A percentile compares a stretch with the other conserved stretches of the same genome.
Evolutionary conservation across 108 stramenopile species (phyloP).

Genomic region (Pseudonitzschia delicatissima): DNA sequence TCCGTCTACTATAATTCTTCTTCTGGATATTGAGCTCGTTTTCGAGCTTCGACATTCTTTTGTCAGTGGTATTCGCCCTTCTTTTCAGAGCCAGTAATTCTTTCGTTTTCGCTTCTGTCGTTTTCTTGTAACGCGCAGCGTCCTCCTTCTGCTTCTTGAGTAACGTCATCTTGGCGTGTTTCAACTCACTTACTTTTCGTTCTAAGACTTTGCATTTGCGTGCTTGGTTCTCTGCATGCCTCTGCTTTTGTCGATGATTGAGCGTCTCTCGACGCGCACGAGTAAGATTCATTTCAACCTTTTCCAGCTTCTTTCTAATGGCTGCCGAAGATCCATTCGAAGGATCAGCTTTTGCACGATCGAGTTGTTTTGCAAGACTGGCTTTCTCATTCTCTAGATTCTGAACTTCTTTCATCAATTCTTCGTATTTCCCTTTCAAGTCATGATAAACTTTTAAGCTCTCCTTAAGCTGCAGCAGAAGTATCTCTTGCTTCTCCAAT

Average conservation of each 20-base stretch:
- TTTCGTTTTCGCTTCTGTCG: conserved; percentile 68
- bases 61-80: conserved; percentile 56
- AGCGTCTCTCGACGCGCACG: conserved; percentile 64
- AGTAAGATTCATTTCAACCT: conserved; percentile 64
- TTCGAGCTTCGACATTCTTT: conserved; percentile 67
- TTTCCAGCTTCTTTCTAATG: conserved; percentile 73
- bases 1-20: conserved; percentile 62
- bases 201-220: conserved; percentile 69
- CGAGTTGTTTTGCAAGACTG: conserved; percentile 64
- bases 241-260: conserved; percentile 74
- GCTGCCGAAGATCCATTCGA: conserved; percentile 63
- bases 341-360: conserved; percentile 66
- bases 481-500: conserved; percentile 63
- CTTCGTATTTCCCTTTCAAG: conserved; percentile 79
- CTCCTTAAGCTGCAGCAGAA: conserved; percentile 69
- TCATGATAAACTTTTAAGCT: conserved; percentile 78
- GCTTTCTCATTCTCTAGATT: conserved; percentile 73
- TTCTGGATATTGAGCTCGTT: conserved; percentile 66
- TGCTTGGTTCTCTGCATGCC: conserved; percentile 70
- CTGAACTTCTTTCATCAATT: conserved; percentile 72
- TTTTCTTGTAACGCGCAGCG: conserved; percentile 56
- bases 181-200: conserved; percentile 74
- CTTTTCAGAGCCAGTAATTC: conserved; percentile 73
- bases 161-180: conserved; percentile 59
- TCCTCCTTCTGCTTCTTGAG: conserved; percentile 79